Base-by-base conservation (phyloP, 257 asterid genomes). In the Plantago elongata region DNA sequence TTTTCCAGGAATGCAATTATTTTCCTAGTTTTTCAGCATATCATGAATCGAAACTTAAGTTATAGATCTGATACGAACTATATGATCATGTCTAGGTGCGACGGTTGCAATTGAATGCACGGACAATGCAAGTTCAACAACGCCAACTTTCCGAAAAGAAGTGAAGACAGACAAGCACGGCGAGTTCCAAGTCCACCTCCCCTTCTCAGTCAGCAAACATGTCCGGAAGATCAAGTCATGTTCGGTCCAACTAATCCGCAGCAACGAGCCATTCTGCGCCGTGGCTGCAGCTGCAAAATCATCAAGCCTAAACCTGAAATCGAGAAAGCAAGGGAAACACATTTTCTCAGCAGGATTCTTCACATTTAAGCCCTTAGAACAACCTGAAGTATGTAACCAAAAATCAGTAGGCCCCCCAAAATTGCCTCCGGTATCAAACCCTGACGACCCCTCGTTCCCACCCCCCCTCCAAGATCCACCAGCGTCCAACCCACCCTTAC, bases 281-380 rank as follows among this genome's bases (percentile, higher is more conserved):
- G 72, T 82, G 56, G 91, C 95, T 0, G 89, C 96, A 5, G 30
- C 84, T 0, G 88, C 94, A 15, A 58, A 86, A 27, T 78, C 95
- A 45, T 77, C 95, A 27, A 51, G 67, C 9, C 57, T 85, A 9
- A 79, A 68, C 60, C 75, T 83, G 57, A 84, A 78, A 64, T 74
- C 89, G 2, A 82, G 74, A 61, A 82, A 76, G 47, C 68, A 79
- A 11, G 91, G 94, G n/a, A 74, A 74, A 2, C 89, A 76, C 64
- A 73, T 88, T 47, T 85, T 83, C 78, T 88, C 98, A 1, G 94
- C 96, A 10, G 98, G 96, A 13, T 82, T 84, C 45, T 82, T 90
- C 85, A 76, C 98, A 15, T 85, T 90, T 79, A 82, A 76, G 69
- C 96, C 97, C 12, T 67, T 84, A 50, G 75, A 81, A 27, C 89